Base-by-base conservation (phyloP, 306 rosid genomes). In the Castanea sativa region DNA sequence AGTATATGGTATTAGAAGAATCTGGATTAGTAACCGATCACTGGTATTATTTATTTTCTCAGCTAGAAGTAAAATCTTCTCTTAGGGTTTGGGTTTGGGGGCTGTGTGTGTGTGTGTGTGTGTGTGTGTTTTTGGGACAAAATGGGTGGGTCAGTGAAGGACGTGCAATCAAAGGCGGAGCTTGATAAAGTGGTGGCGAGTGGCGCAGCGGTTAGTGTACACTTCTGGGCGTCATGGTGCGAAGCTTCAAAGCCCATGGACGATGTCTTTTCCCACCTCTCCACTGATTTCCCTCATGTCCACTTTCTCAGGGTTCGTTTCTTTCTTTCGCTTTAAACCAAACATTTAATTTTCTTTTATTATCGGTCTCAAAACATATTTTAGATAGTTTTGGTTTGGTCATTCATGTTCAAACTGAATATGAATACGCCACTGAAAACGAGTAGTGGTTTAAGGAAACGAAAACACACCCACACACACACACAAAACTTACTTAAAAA, bases 181-280 rank as follows among this genome's bases (percentile, higher is more conserved):
- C 80, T 92, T 4, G 98, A 91, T 71, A 78, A 52, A 71, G 56
- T 88, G 30, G 88, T 93, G 21, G 75, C 69, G 52, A 76, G 89
- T n/a, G 98, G 94, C 0, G 86, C 88, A 6, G 90, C 91, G 11
- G 92, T 87, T 11, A 73, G 84, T 15, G 87, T 93, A 15, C 98
- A 95, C 81, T 95, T 95, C 85, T 95, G 99, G 99, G 99, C 99
- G 0, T 86, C 97, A 3, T 95, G 99, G 99, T 95, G 99, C 60
- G 98, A 90, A 35, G 99, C 99, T 79, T 95, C 99, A 4, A 91
- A 89, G 87, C 98, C 90, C 89, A 95, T 95, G 99, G 99, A 95
- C 83, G 86, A 90, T 76, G 89, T 95, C 87, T 86, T 91, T 76
- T 82, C 93, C 27, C 99, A 88, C 81, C 89, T 95, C 51, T 81